These are phyloP conservation scores for Pseudocercospora crystallina DNA, from an alignment of 2,329 filamentous ascomycete genomes.

Conservation along the genomic window DNA sequence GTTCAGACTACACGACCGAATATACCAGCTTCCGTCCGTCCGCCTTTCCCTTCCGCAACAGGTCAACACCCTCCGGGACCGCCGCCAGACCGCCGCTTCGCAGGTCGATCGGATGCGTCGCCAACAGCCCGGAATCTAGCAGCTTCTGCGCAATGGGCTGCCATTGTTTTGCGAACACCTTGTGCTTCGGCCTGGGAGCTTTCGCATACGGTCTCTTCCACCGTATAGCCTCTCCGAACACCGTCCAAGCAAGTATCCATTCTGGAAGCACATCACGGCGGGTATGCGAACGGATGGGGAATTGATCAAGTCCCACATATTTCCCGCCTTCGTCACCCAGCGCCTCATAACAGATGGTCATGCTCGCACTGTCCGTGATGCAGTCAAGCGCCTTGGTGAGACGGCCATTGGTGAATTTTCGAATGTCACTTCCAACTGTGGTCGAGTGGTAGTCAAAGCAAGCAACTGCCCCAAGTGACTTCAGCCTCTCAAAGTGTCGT, in stretches of 20 bases:
- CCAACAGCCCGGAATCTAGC: constrained; percentile 13
- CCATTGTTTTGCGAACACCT: constrained; percentile 16
- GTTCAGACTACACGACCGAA: constrained; percentile 11
- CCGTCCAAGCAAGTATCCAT: constrained; percentile 23
- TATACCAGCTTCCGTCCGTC: constrained; percentile 22
- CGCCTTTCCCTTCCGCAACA: constrained; percentile 17
- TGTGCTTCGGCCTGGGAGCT: constrained; percentile 16
- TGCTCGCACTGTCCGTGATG: constrained; percentile 20
- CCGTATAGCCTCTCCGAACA: constrained; percentile 17
- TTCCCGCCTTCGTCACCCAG: constrained; percentile 17
- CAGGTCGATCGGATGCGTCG: constrained; percentile 20
- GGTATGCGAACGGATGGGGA: constrained; percentile 19
- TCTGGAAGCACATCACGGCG: constrained; percentile 21
- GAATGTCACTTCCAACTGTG: constrained; percentile 15
- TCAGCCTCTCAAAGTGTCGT: constrained; percentile 17
- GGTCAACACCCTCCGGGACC: constrained; percentile 16
- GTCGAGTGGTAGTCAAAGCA: constrained; percentile 20
- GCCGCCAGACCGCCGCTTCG: constrained; percentile 15
- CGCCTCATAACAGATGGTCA: constrained; percentile 22
- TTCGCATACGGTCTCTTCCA: constrained; percentile 20
- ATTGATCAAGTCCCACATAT: constrained; percentile 23
- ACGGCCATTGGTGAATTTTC: constrained; percentile 13
- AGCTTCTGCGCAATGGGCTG: constrained; percentile 18
- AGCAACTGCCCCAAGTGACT: constrained; percentile 17
- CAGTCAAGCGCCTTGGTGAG: constrained; percentile 19